Base-by-base conservation (phyloP, 768 basidiomycete species). In the Boletus rubroflammeus region DNA sequence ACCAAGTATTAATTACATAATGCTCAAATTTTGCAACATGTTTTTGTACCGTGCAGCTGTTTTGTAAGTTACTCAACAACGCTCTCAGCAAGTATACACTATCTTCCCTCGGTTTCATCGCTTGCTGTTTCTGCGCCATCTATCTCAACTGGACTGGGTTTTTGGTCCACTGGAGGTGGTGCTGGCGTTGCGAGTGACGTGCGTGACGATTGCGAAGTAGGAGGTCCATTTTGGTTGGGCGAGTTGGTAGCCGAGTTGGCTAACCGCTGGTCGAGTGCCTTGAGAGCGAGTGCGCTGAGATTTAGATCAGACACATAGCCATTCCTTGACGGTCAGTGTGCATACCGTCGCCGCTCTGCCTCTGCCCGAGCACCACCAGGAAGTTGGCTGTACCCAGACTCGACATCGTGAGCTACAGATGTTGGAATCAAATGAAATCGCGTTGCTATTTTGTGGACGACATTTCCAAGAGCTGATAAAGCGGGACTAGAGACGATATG, bases 281-380 rank as follows among this genome's bases (percentile, higher is more conserved):
- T 97, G 64, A 99, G 75, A 29, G 97, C 97, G 78, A 99, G 83
- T 1, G 95, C 93, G 62, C 96, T 97, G 65, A 25, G 55, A 51
- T 51, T 6, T 23, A 48, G n/a, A 50, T 58, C 25, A 65, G 53
- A 54, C 6, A 39, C 19, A 13, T 57, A 32, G 50, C 7, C 23
- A 19, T n/a, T 43, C 9, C 38, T 26, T 15, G 17, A 35, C 6
- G 6, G 34, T 25, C 19, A 35, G 26, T 39, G 50, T 15, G 69
- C 82, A 53, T 57, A 94, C 94, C 96, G 82, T 76, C 96, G 77
- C 55, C 97, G 78, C 75, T 99, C 97, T 19, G 97, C 97, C 73
- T 99, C 97, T 21, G 97, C 97, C 32, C 97, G 81, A 19, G 93
- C 86, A 65, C 86, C 89, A 14, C 92, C 94, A 34, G 94, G 93